Evolutionary conservation across 177 flowering plant species (phyloP), one percentile per base, ranked within the genome.

Genomic region (Telopea speciosissima): DNA sequence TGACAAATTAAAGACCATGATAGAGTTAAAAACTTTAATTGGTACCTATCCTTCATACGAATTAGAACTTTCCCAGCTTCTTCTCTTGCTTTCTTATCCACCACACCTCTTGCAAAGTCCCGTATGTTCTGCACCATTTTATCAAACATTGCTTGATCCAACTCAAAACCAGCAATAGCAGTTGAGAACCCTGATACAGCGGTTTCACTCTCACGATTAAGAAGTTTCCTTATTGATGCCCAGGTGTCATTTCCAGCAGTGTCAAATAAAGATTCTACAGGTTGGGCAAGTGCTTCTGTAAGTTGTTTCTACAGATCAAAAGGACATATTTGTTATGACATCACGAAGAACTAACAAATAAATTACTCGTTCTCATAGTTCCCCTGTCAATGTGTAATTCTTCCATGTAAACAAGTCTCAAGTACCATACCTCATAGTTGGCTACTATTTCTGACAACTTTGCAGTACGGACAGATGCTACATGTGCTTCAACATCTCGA

Each of bases 41-140:
- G 33, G 66, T 60, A 91, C 98, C 94, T 90, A 68, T 91, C 99
- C 77, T 95, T 95, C 99, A 95, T 95, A 52, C 83, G 90, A 54
- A 78, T 88, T 79, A 95, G 73, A 33, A 91, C 92, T 78, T 86
- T 88, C 56, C 89, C 95, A 75, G 98, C 92, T 87, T 89, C 98
- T 80, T 93, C 96, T 76, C 74, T 88, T 24, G 96, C 88, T 75
- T 93, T 93, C 60, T 78, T 70, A 74, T 90, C 98, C 58, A 95
- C 92, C 52, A 91, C 75, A 62, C 83, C 84, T 74, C 86, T 85
- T 61, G 90, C 95, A 81, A 81, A 82, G 33, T 79, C 77, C 78
- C 79, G 70, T 36, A 95, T 65, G 73, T 73, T 79, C n/a, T 67
- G 58, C 62, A 90, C 81, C 86, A 90, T 83, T 68, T 85, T 84